Evolutionary conservation across 1,284 basidiomycete genomes (phyloP), one percentile per base, ranked within the genome.

Genomic region (Ganoderma boninense): DNA sequence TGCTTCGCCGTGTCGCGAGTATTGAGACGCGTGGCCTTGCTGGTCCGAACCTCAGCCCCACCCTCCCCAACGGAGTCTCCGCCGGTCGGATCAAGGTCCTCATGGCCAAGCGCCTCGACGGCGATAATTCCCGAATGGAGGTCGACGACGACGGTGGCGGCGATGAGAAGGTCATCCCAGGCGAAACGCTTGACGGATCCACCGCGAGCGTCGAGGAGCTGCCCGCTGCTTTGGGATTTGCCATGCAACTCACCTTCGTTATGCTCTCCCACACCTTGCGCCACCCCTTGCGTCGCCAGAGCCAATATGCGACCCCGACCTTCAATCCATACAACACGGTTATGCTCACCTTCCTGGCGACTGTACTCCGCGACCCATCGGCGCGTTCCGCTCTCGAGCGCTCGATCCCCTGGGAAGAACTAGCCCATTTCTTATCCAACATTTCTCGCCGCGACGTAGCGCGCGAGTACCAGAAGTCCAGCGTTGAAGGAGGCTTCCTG

Each of bases 241-340:
- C 96, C 0, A 83, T 95, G 65, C 89, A 94, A 69, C 88, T 99
- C 20, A 88, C 94, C 0, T 98, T 97, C 76, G 80, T 87, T 0
- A 92, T 96, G 82, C 87, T 99, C 13, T 87, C 90, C 0, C 88
- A 93, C 74, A 89, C 91, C 2, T 88, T 98, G 40, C 84, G 85
- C 59, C 87, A 90, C 65, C 92, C 93, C 26, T 88, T 79, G 69
- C 92, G 86, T 77, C 91, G 86, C 74, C 83, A 85, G 13, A 89
- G 86, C 1, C 85, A 84, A 10, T 90, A 87, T 72, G 81, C 87
- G 11, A 85, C 86, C 18, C 84, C 89, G 0, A 87, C 89, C 11
- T 83, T 95, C 16, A 97, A 97, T 77, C 95, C 97, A 0, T 99
- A 98, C 81, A 88, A 98, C 66, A 91, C 94, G 0, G 85, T 95